A percentile compares a stretch with the other conserved stretches of the same genome.
Conservation (phyloP, 2,329 filamentous ascomycete genomes). For the Colletotrichum sp. region DNA sequence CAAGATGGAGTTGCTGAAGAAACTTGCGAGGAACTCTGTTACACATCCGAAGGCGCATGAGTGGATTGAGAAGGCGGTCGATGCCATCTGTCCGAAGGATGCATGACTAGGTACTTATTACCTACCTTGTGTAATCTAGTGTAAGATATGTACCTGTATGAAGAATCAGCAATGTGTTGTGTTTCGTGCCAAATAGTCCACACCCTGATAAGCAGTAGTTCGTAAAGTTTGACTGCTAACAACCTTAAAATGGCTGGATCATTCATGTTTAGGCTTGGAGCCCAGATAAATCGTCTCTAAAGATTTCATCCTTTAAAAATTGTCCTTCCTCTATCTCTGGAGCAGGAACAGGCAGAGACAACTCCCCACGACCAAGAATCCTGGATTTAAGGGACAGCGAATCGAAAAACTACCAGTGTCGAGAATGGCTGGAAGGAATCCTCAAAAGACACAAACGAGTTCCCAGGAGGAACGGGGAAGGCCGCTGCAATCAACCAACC, state of each 20-base stretch:
- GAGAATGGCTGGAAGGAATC: fast-evolving
- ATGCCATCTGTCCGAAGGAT: neutral
- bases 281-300: fast-evolving
- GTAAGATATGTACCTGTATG: neutral
- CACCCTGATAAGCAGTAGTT: neutral
- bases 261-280: fast-evolving
- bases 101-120: neutral
- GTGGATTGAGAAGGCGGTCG: neutral
- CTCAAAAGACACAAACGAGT: neutral
- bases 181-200: neutral
- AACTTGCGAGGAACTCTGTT: neutral
- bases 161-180: neutral
- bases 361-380: neutral
- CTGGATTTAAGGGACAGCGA: fast-evolving
- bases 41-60: neutral
- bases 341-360: neutral
- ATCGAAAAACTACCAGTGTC: neutral
- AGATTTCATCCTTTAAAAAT: neutral
- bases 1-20: neutral
- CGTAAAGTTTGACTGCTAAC: neutral
- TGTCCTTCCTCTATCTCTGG: neutral
- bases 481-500: neutral
- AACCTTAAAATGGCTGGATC: neutral
- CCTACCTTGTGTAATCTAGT: neutral
- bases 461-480: neutral